Base-by-base conservation (phyloP, 768 basidiomycete species). In the Russula griseocarnosa region DNA sequence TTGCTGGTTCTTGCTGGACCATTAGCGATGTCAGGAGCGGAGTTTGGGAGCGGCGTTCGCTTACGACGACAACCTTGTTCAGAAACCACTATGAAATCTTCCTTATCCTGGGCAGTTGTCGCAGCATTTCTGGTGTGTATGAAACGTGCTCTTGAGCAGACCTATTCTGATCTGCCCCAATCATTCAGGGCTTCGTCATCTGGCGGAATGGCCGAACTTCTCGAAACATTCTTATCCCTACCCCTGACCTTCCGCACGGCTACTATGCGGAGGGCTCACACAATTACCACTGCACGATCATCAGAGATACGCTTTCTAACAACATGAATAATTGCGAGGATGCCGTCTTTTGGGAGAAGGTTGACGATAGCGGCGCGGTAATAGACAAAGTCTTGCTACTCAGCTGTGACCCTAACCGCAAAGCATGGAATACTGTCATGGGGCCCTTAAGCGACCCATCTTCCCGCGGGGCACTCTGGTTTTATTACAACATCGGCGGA, bases 361-460 rank as follows among this genome's bases (percentile, higher is more conserved):
- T 74, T 55, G 79, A 81, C 65, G 67, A 65, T 5, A 52, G 71
- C 7, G 81, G 78, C 26, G 70, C 71, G 6, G 70, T 80, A 32
- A 66, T 73, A n/a, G 71, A 80, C 60, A 81, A 82, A 58, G 74
- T 77, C 30, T 72, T 88, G 8, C 70, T 81, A 1, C 55, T 77
- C 28, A 73, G 73, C 28, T 87, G 86, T 66, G 86, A 87, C 69
- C 76, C 82, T 2, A 76, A 73, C 56, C 79, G 78, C 73, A 79
- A 79, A 65, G 72, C 77, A 30, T 91, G 89, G 89, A 91, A 91
- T 70, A 89, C 88, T 8, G 88, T 83, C 52, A 84, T 87, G 84
- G 89, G 89, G 0, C 88, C 89, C 7, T 70, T 91, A 55, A 72
- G 66, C 0, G 74, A 88, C 68, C 86, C 88, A 1, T 69, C 74